A percentile compares a stretch with the other conserved stretches of the same genome.
phyloP scores from a whole-genome alignment of 2,329 filamentous ascomycete genomes.

The Dothideomycetidae sp. region DNA sequence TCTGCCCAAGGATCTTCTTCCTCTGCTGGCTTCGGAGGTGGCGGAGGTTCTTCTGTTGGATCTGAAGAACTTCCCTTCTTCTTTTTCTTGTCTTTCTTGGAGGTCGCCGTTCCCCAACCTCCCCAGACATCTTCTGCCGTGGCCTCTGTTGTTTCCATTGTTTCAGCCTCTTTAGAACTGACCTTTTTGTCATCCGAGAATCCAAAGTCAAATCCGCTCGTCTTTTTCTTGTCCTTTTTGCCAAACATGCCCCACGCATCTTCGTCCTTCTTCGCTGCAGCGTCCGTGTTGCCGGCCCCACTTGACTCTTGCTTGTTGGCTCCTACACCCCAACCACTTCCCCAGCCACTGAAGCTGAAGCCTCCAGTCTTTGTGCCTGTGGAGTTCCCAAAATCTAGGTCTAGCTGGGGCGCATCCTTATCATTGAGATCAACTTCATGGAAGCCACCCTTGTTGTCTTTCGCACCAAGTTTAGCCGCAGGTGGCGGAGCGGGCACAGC shows the following conservation, averaged over 20 bases:
- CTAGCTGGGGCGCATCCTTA: conserved; percentile 31
- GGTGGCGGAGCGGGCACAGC: conserved; percentile 15
- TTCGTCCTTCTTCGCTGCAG: conserved; percentile 14
- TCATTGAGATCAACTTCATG: conserved; percentile 33
- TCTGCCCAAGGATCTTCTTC: conserved; percentile 23
- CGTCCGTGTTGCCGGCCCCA: conserved; percentile 17
- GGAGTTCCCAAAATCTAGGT: conserved; percentile 29
- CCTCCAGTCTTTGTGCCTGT: conserved; percentile 19
- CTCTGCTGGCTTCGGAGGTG: conserved; percentile 14
- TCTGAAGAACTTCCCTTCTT: conserved; percentile 14
- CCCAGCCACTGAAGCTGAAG: conserved; percentile 23
- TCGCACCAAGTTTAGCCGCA: conserved; percentile 13
- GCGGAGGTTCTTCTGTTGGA: conserved; percentile 10
- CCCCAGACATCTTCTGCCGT: conserved; percentile 14
- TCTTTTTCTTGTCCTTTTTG: conserved; percentile 23
- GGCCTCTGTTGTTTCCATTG: conserved; percentile 4
- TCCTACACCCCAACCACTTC: conserved; percentile 20
- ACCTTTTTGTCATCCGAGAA: conserved; percentile 26
- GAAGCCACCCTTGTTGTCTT: conserved; percentile 26
- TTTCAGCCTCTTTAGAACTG: conserved; percentile 16
- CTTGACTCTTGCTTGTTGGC: conserved; percentile 22
- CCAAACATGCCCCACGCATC: conserved; percentile 18
- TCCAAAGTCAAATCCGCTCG: conserved; percentile 13
- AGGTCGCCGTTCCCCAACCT: conserved; percentile 13
- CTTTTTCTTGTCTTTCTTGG: conserved; percentile 23